phyloP scores from a whole-genome alignment of 805 yeast species.

The Starmerella scarabaei region DNA sequence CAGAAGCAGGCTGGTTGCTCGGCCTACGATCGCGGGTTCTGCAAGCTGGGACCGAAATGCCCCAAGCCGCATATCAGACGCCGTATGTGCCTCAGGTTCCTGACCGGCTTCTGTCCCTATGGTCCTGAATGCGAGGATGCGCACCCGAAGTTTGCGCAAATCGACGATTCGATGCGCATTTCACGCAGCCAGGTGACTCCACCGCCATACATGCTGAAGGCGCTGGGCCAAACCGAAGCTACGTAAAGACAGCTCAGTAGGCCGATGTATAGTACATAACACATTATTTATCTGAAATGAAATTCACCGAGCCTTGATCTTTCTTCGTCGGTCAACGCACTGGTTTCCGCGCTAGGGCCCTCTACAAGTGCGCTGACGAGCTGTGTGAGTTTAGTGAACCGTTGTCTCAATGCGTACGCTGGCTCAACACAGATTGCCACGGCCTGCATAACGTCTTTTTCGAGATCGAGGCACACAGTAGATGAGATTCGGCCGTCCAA shows the following conservation, averaged over 20 bases:
- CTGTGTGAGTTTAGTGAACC: slow-evolving; percentile 71
- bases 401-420: slow-evolving; percentile 61
- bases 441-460: slow-evolving; percentile 62
- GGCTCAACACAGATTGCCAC: slow-evolving; percentile 55
- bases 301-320: not conserved
- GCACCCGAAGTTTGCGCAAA: slow-evolving; percentile 61
- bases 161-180: slow-evolving; percentile 29
- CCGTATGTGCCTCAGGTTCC: slow-evolving; percentile 61
- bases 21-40: slow-evolving; percentile 75
- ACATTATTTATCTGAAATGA: not conserved
- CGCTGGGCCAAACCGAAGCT: too few species aligned
- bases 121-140: slow-evolving; percentile 64
- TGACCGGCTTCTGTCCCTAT: slow-evolving; percentile 87
- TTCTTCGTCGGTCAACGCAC: too few species aligned
- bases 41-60: slow-evolving; percentile 84
- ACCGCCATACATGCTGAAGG: not conserved
- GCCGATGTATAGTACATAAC: too few species aligned
- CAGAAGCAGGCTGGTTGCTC: slow-evolving; percentile 71
- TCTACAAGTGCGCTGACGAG: slow-evolving; percentile 39
- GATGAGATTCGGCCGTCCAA: slow-evolving; percentile 61
- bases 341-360: slow-evolving; percentile 3
- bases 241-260: not conserved
- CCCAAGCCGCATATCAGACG: slow-evolving; percentile 64
- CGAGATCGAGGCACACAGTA: slow-evolving; percentile 70
- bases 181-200: slow-evolving; percentile 16